phyloP scores from a whole-genome alignment of 2,329 filamentous ascomycete genomes.

The Hansfordia pulvinata region DNA sequence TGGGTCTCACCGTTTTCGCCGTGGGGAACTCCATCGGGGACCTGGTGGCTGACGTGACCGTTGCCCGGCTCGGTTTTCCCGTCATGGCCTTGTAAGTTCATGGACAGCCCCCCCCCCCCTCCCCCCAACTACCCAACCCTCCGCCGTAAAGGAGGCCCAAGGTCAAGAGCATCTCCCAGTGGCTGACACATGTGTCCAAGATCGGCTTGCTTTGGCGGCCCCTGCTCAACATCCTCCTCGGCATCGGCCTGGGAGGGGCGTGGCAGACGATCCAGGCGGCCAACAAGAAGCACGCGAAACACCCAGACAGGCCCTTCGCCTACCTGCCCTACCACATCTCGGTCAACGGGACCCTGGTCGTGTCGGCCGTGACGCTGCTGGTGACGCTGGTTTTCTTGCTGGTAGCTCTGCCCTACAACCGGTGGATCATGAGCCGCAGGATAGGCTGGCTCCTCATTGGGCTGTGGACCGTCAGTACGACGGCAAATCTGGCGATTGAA shows the following conservation, averaged over 20 bases:
- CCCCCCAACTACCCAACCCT: neutral
- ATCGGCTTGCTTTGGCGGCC: slow-evolving; percentile 93
- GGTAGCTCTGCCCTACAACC: slow-evolving; percentile 69
- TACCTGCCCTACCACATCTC: slow-evolving; percentile 74
- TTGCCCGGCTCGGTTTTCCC: slow-evolving; percentile 83
- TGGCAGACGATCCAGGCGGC: slow-evolving; percentile 72
- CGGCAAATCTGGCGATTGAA: slow-evolving; percentile 73
- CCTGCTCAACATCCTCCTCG: slow-evolving; percentile 92
- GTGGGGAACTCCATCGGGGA: slow-evolving; percentile 93
- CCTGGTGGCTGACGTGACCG: slow-evolving; percentile 85
- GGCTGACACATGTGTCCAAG: slow-evolving; percentile 20
- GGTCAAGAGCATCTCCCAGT: neutral
- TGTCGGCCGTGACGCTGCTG: slow-evolving; percentile 74
- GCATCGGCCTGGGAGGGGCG: slow-evolving; percentile 80
- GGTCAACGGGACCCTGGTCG: slow-evolving; percentile 71
- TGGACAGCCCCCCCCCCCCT: neutral
- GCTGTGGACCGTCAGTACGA: slow-evolving; percentile 70
- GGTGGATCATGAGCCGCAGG: slow-evolving; percentile 70
- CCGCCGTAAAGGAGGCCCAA: neutral
- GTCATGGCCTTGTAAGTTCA: slow-evolving; percentile 77
- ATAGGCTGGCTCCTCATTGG: slow-evolving; percentile 72
- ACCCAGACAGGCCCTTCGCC: slow-evolving; percentile 48
- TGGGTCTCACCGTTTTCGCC: slow-evolving; percentile 91
- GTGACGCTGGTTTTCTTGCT: slow-evolving; percentile 68
- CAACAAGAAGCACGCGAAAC: slow-evolving; percentile 49